Evolutionary conservation across 257 asterid species (phyloP), one percentile per base, ranked within the genome.

Genomic region (Rauvolfia tetraphylla): DNA sequence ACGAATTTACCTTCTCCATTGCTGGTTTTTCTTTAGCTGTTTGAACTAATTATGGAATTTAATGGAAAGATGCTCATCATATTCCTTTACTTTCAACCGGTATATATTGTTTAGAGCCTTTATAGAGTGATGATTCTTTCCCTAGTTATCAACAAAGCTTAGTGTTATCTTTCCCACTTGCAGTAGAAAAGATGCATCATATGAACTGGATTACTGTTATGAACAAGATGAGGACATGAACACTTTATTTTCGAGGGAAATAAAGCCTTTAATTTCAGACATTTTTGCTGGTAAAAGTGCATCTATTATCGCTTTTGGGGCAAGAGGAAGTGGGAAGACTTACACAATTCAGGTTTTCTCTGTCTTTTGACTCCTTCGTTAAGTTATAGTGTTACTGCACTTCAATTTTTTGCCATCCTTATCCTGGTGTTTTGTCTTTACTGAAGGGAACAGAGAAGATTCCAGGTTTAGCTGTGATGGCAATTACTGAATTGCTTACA

Each of bases 261-360:
- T 95, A 36, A 79, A 84, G n/a, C 96, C 95, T 31, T 54, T 90
- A 76, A 72, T 89, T 57, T 68, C 71, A 1, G 89, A 84, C 71
- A 87, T 82, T 66, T 85, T 92, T 58, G 71, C 78, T 82, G 96
- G 96, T 70, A 84, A 72, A 75, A 84, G 88, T 86, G 90, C 90
- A 81, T 84, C 97, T 0, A 58, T 92, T 57, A 75, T 95, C 83
- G 98, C 95, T 17, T 78, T 89, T 79, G 98, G 98, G 44, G 96
- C 98, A 44, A 88, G 86, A 79, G 93, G 96, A 78, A 92, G 98
- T 84, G 98, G 98, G 27, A 95, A 95, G 80, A 90, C 98, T 18
- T 79, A 15, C 68, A 85, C 86, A 27, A 82, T 89, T 68, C 94
- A 89, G 95, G 97, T 93, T 70, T 59, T 46, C 49, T 48, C 31